Base-by-base conservation (phyloP, 192 early-diverging fungal genomes). In the Backusella parvicylindrica region DNA sequence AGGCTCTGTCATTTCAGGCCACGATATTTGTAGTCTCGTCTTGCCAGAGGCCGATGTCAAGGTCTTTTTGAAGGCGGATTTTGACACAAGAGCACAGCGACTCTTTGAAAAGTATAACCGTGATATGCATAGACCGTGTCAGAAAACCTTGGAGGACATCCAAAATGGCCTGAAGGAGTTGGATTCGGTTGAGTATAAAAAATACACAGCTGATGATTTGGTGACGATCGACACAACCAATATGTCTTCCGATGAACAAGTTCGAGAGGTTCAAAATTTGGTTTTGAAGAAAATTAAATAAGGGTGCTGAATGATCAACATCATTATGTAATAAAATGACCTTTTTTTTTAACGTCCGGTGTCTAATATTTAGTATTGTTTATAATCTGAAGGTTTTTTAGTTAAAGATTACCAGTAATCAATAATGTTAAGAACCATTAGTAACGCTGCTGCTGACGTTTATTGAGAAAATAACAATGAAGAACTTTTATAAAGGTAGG, bases 1-100 rank as follows among this genome's bases (percentile, higher is more conserved):
- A 4, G 92, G 93, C 23, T 71, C 92, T 41, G 91, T 95, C 15
- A 93, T 94, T 90, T 92, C 94, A 77, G 94, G 94, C 4, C 79
- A 93, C 0, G 94, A 95, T 77, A 92, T 93, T 60, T 92, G 94
- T 13, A 91, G 92, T 0, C 85, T 88, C 0, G 86, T 95, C 0
- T 85, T 94, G 26, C 92, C 94, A 0, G 77, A 88, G 64, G 94
- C 94, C 0, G 86, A 95, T 43, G 82, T 94, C 9, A 95, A 95
- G 65, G 80, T 95, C 7, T 95, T 89, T 73, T 78, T 95, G 9
- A 86, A 89, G 18, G 93, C 92, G 0, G 86, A 86, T 64, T 81
- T 86, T 33, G 79, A 83, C 50, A 83, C 91, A 0, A 83, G 94
- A 2, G 94, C 93, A 2, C 83, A 87, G 70, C 82, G 94, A 12